Conservation (phyloP, 2,329 filamentous ascomycete species). For the Penicillium sp. region DNA sequence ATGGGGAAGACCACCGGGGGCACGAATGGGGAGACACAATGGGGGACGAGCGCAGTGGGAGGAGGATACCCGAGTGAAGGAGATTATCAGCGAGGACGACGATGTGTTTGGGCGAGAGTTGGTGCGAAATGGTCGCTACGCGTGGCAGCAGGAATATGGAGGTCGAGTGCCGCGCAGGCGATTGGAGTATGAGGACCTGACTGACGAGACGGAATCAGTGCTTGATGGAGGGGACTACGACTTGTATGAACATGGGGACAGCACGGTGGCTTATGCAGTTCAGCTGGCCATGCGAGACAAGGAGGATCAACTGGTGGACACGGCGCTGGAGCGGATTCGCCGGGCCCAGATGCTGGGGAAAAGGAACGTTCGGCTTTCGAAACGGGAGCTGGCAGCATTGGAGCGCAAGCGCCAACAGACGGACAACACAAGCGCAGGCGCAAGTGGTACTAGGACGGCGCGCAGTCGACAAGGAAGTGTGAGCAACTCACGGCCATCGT, state of each 20-base stretch:
- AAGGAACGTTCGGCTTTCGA: slow-evolving; percentile 74
- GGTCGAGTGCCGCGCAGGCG: slow-evolving; percentile 37
- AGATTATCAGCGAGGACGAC: slow-evolving; percentile 42
- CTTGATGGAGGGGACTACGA: slow-evolving; percentile 52
- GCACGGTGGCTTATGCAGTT: slow-evolving; percentile 47
- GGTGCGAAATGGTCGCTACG: slow-evolving; percentile 25
- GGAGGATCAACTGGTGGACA: slow-evolving; percentile 74
- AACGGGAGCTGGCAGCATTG: slow-evolving; percentile 77
- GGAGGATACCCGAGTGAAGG: slow-evolving; percentile 42
- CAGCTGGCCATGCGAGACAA: slow-evolving; percentile 61
- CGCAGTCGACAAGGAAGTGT: slow-evolving; percentile 24
- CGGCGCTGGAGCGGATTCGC: slow-evolving; percentile 76
- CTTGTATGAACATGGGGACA: slow-evolving; percentile 53
- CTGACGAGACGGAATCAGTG: slow-evolving; percentile 44
- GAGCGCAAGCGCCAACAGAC: slow-evolving; percentile 65
- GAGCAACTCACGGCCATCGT: slow-evolving; percentile 19
- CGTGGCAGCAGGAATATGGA: slow-evolving; percentile 37
- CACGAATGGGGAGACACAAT: slow-evolving; percentile 64
- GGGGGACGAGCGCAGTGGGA: slow-evolving; percentile 57
- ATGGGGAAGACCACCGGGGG: slow-evolving; percentile 99
- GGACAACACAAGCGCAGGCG: slow-evolving; percentile 26
- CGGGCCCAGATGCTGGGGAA: slow-evolving; percentile 74
- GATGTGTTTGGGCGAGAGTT: slow-evolving; percentile 40
- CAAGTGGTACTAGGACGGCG: background rate
- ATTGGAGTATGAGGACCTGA: slow-evolving; percentile 48